Evolutionary conservation across 106 monocot species (phyloP).

Genomic region (Phalaenopsis equestris): DNA sequence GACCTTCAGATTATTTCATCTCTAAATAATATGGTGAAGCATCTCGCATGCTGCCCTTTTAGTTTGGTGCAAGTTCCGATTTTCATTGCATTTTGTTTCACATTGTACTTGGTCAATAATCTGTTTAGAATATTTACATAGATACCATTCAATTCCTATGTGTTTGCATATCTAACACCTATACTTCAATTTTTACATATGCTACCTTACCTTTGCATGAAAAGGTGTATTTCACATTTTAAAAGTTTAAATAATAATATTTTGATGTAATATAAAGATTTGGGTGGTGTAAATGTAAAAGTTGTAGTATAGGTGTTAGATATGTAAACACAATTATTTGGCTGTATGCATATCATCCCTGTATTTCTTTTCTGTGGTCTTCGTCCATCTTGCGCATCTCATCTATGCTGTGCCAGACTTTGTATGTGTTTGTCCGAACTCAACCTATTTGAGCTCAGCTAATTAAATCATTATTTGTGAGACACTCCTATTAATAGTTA

Average conservation of each 20-base stretch:
- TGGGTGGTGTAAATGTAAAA: too few relatives aligned
- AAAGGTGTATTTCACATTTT: too few relatives aligned
- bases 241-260: too few relatives aligned
- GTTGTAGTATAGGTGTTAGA: too few relatives aligned
- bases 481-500: background rate
- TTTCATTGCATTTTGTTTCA: background rate
- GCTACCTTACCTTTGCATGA: background rate
- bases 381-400: background rate
- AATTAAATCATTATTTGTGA: background rate
- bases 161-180: background rate
- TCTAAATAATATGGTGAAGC: constrained; percentile 54
- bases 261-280: too few relatives aligned
- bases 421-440: background rate
- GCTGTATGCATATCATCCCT: background rate
- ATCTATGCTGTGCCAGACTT: background rate
- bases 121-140: background rate
- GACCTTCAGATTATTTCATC: constrained; percentile 53
- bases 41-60: constrained; percentile 1
- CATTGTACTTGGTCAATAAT: background rate
- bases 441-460: background rate
- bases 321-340: too few relatives aligned
- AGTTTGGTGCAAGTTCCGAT: background rate
- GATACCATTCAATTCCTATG: too few relatives aligned
- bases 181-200: background rate
- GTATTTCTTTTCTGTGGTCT: background rate